Evolutionary conservation across 2,329 filamentous ascomycete genomes (phyloP), one percentile per base, ranked within the genome.

Genomic region (Arthrobotrys musiformis): DNA sequence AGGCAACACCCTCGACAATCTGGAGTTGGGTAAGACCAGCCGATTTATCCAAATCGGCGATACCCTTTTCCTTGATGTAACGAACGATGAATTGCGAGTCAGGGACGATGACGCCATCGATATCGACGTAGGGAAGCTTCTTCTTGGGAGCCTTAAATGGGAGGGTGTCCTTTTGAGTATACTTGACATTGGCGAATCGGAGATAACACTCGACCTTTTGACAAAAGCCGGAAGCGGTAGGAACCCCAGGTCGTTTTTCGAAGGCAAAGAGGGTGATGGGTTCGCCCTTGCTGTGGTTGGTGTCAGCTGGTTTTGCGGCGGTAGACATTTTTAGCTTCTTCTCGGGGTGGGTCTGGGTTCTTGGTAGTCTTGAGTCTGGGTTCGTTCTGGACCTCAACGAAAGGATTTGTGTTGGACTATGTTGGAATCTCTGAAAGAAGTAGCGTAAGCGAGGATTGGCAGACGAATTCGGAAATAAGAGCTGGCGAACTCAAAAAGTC

Each of bases 181-280:
- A 78, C 5, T 54, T 35, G 26, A 78, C 17, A 4, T 22, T 30
- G 30, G 74, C 64, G 28, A 78, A 78, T 19, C 74, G 68, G 28
- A 78, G 33, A 46, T 78, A 61, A n/a, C 54, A 68, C 44, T 78
- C 74, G n/a, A 69, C 40, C 28, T 78, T 78, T 24, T 78, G 74
- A 26, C 74, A 78, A 54, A 62, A 78, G 6, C 33, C 52, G 19
- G 74, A 78, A 33, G 54, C 54, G 5, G 68, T 48, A 1, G 74
- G 62, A 3, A 17, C 42, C 7, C 40, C 40, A 4, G 37, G 7
- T 9, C 17, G 60, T 28, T 73, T 78, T 48, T 78, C 74, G 33
- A 78, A 78, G 40, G 67, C 74, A 28, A 68, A 73, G 15, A 78
- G 52, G 42, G 46, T 42, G 22, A 77, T 52, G n/a, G n/a, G n/a